These are phyloP conservation scores for Yarrowia sp. DNA, from an alignment of 805 yeast genomes.

Conservation along the genomic window DNA sequence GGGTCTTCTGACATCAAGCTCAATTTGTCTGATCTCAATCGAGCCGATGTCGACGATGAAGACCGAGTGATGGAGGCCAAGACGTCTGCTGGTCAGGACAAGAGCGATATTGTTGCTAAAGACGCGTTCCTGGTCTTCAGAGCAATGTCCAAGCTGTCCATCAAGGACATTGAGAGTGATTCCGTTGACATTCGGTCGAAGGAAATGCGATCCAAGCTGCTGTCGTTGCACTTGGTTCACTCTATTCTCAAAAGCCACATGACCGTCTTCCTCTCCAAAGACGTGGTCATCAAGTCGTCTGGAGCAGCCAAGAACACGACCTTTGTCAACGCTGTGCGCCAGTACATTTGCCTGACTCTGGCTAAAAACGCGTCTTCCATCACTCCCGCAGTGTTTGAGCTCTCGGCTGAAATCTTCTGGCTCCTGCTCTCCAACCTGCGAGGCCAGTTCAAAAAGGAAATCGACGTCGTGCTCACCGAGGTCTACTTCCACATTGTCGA, in stretches of 20 bases:
- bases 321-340: conserved; percentile 76
- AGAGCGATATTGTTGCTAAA: conserved; percentile 68
- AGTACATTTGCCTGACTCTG: conserved; percentile 75
- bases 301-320: conserved; percentile 48
- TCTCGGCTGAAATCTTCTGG: conserved; percentile 92
- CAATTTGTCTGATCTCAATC: conserved; percentile 37
- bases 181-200: conserved; percentile 76
- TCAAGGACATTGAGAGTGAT: conserved; percentile 66
- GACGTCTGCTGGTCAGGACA: conserved; percentile 48
- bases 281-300: conserved; percentile 38
- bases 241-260: conserved; percentile 82
- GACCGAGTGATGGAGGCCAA: conserved; percentile 37
- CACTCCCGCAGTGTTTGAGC: conserved; percentile 85
- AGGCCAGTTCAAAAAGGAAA: conserved; percentile 84
- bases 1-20: conserved; percentile 34
- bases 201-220: conserved; percentile 83
- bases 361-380: conserved; percentile 93
- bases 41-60: conserved; percentile 34
- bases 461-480: conserved; percentile 89
- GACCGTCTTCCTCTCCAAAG: conserved; percentile 61
- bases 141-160: conserved; percentile 90
- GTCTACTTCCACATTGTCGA: conserved; percentile 93
- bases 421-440: conserved; percentile 77
- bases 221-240: conserved; percentile 84
- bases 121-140: conserved; percentile 93